Evolutionary conservation across 129 eudicot genomes (phyloP).

Genomic region (Oenanthe sinensis): DNA sequence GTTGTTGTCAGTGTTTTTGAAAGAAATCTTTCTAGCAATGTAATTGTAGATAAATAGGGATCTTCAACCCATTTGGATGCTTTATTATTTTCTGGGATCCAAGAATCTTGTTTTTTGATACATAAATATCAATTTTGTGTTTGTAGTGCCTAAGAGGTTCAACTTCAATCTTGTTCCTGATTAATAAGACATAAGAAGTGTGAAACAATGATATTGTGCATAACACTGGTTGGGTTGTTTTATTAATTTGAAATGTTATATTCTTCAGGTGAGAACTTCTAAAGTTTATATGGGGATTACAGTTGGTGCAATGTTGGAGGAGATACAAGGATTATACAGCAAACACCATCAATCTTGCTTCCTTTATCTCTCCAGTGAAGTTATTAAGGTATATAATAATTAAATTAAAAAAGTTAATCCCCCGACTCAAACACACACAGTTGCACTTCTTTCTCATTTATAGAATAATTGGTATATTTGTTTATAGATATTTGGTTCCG

Average conservation of each 20-base stretch:
- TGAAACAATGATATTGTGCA: background rate
- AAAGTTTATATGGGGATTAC: conserved; percentile 91
- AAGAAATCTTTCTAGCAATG: no score
- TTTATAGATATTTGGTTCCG: conserved; percentile 95
- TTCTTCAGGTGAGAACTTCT: conserved; percentile 87
- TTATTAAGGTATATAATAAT: conserved; percentile 56
- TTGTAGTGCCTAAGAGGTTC: background rate
- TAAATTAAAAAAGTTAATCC: background rate
- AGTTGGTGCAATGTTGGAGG: conserved; percentile 96
- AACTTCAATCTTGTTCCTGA: background rate
- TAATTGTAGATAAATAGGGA: no score
- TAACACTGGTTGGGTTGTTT: background rate
- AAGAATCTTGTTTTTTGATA: background rate
- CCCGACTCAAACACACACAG: background rate
- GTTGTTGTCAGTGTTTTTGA: no score
- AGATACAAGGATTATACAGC: conserved; percentile 80
- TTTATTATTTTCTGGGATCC: background rate
- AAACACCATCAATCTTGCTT: conserved; percentile 97
- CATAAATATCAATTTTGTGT: background rate
- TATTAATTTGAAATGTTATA: conserved; percentile 5
- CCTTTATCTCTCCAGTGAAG: conserved; percentile 96
- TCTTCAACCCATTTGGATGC: background rate
- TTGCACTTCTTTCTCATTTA: background rate
- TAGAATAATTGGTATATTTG: conserved; percentile 15
- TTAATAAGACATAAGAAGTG: background rate